Conservation (phyloP, 148 eudicot species). For the Rhododendron vialii region DNA sequence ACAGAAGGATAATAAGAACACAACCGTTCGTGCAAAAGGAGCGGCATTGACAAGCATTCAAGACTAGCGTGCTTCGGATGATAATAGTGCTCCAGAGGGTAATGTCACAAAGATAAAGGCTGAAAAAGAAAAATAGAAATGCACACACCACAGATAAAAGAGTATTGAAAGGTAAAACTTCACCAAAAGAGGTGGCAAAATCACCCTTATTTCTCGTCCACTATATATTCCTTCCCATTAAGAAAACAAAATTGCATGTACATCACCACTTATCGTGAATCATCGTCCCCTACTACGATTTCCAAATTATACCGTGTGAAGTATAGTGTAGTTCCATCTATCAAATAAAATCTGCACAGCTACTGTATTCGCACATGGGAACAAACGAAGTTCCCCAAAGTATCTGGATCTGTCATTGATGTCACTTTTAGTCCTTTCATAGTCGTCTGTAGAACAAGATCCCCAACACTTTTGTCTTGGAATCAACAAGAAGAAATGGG, state of each 20-base stretch:
- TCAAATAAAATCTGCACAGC: not conserved
- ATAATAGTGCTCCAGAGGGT: not conserved
- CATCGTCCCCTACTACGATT: not conserved
- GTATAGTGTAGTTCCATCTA: not conserved
- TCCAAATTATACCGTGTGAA: not conserved
- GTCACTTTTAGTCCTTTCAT: conserved; percentile 2
- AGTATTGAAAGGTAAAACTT: not conserved
- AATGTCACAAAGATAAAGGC: not conserved
- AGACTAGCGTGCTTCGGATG: not conserved
- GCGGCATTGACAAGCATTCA: not conserved
- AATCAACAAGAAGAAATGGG: not conserved
- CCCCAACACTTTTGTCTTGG: not conserved
- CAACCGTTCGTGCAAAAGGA: not conserved
- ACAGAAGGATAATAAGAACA: not conserved
- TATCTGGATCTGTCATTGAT: not conserved
- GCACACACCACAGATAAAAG: not conserved
- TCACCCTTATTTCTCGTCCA: not conserved
- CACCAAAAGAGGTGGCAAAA: not conserved
- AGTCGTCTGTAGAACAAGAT: not conserved
- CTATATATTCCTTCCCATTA: not conserved
- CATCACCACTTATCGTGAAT: not conserved
- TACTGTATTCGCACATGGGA: not conserved
- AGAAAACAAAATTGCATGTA: not conserved
- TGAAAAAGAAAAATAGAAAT: not conserved
- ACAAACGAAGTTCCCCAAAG: not conserved